Evolutionary conservation across 768 basidiomycete species (phyloP).

Genomic region (Floccularia luteovirens): DNA sequence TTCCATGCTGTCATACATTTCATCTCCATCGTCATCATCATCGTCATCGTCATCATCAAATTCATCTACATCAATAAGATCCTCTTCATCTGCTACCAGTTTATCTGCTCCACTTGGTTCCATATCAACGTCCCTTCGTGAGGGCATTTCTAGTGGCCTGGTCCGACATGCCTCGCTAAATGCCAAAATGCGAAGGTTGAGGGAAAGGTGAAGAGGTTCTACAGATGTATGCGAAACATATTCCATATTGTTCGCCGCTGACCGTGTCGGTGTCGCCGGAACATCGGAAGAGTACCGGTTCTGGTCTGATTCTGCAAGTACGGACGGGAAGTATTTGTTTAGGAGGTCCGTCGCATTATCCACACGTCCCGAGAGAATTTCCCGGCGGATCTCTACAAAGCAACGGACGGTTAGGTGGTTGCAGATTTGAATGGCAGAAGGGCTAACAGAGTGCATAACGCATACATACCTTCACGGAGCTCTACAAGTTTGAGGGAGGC

Average conservation of each 20-base stretch:
- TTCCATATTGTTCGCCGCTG: no score
- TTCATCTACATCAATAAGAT: conserved; percentile 26
- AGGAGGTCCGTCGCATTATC: conserved; percentile 62
- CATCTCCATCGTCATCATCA: no score
- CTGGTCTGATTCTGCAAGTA: conserved; percentile 31
- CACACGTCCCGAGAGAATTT: conserved; percentile 72
- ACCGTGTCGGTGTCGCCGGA: conserved; percentile 17
- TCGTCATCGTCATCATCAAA: no score
- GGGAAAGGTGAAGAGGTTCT: conserved; percentile 64
- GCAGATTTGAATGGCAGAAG: neutral
- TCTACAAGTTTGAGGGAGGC: conserved; percentile 37
- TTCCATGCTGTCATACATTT: no score
- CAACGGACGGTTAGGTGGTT: neutral
- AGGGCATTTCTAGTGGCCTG: conserved; percentile 44
- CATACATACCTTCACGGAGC: conserved; percentile 47
- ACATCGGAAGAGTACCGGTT: conserved; percentile 15
- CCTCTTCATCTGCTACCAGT: conserved; percentile 19
- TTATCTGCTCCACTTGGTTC: no score
- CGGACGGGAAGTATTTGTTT: conserved; percentile 67
- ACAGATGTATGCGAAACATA: conserved; percentile 57
- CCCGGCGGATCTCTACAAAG: conserved; percentile 53
- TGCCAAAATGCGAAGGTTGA: conserved; percentile 82
- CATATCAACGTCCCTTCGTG: conserved; percentile 11
- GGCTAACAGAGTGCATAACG: no score
- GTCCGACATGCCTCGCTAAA: conserved; percentile 86